Evolutionary conservation across 495 filamentous ascomycete genomes (phyloP).

Genomic region (Hyphodiscus hymeniophilus): DNA sequence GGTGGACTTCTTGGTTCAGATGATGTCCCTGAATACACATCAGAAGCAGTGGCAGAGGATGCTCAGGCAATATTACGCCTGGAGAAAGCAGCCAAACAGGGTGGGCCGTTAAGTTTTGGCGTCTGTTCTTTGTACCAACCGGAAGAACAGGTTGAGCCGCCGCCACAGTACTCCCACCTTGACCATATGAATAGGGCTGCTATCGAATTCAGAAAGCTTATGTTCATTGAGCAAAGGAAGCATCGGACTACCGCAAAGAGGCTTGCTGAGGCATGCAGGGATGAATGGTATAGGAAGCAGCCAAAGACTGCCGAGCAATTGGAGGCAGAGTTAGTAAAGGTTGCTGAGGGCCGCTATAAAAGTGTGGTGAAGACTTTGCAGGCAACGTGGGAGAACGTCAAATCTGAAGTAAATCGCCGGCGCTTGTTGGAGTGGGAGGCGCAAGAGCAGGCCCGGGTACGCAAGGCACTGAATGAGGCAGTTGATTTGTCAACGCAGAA

Average conservation of each 20-base stretch:
- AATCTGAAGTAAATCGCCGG: constrained; percentile 61
- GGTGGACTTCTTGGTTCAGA: constrained; percentile 45
- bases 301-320: constrained; percentile 66
- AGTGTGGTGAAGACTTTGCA: constrained; percentile 61
- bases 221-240: constrained; percentile 65
- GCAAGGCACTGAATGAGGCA: constrained; percentile 74
- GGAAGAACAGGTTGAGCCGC: constrained; percentile 68
- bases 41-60: constrained; percentile 43
- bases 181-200: constrained; percentile 82
- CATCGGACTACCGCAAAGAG: constrained; percentile 62
- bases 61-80: constrained; percentile 50
- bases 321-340: constrained; percentile 44
- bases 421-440: constrained; percentile 75
- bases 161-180: constrained; percentile 70
- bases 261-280: constrained; percentile 50
- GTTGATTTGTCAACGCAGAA: constrained; percentile 62
- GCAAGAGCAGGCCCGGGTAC: constrained; percentile 71
- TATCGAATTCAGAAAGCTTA: constrained; percentile 65
- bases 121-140: constrained; percentile 69
- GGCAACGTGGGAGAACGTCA: constrained; percentile 73
- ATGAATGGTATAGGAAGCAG: constrained; percentile 55
- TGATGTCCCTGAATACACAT: constrained; percentile 43
- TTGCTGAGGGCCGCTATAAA: constrained; percentile 49
- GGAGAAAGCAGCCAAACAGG: constrained; percentile 59
- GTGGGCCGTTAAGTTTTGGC: constrained; percentile 63